A percentile compares a stretch with the other conserved stretches of the same genome.
phyloP scores from a whole-genome alignment of 2,329 filamentous ascomycete genomes.

The Fusarium sulawesiense region DNA sequence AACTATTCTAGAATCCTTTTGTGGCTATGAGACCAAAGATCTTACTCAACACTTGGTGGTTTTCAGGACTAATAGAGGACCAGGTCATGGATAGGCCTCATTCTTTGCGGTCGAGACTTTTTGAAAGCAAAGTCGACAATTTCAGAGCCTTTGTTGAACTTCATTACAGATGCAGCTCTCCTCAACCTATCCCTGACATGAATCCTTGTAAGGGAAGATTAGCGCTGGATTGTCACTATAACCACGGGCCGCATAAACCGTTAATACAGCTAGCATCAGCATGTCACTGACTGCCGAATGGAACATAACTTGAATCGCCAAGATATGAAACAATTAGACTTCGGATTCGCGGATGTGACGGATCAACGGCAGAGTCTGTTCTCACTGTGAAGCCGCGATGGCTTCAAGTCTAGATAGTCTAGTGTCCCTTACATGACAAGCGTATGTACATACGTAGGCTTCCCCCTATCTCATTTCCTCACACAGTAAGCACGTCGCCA shows the following conservation, averaged over 20 bases:
- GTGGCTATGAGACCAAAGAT: background rate
- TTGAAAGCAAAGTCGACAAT: background rate
- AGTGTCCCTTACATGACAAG: background rate
- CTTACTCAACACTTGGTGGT: background rate
- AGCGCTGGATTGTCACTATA: background rate
- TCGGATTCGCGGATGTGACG: conserved; percentile 23
- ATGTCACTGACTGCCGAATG: conserved; percentile 21
- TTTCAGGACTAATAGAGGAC: background rate
- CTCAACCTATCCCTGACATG: background rate
- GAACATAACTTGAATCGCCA: conserved; percentile 13
- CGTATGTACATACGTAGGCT: background rate
- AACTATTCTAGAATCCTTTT: conserved; percentile 25
- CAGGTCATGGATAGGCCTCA: background rate
- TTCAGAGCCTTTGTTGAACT: background rate
- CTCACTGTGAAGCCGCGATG: conserved; percentile 16
- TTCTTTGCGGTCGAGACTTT: background rate
- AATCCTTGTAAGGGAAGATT: background rate
- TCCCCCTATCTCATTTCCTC: background rate
- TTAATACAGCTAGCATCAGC: background rate
- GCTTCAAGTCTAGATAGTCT: conserved; percentile 5
- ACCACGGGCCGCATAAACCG: background rate
- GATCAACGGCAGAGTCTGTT: conserved; percentile 13
- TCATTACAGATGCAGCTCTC: background rate
- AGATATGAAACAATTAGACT: conserved; percentile 10
- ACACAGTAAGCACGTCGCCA: conserved; percentile 10